These are phyloP conservation scores for Corymbia calophylla DNA, from an alignment of 441 rosid species.

Conservation along the genomic window DNA sequence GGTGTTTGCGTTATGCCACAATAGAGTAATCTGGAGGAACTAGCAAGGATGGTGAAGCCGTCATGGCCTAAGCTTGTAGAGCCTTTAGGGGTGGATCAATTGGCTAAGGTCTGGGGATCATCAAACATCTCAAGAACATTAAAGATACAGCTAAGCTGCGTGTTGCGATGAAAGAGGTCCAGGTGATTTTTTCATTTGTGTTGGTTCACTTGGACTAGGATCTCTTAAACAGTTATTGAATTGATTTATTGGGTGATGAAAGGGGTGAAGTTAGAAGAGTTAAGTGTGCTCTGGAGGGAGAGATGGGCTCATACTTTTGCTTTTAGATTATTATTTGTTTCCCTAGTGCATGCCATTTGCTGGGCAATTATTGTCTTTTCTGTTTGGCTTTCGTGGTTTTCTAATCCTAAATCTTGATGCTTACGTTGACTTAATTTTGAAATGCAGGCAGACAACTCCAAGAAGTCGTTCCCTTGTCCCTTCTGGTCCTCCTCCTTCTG, in stretches of 20 bases:
- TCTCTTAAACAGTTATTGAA: too few species aligned
- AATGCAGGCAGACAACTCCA: conserved; percentile 36
- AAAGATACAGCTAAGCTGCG: conserved; percentile 79
- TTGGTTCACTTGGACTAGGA: too few species aligned
- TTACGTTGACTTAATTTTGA: not conserved
- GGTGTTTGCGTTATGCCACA: not conserved
- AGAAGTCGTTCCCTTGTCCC: conserved; percentile 47
- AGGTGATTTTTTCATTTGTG: conserved; percentile 22
- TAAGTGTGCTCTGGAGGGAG: not conserved
- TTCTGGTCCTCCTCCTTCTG: conserved; percentile 60
- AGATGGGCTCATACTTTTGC: not conserved
- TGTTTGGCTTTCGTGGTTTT: not conserved
- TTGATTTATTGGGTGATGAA: not conserved
- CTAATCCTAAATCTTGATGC: not conserved
- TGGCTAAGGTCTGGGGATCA: conserved; percentile 59
- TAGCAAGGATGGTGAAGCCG: conserved; percentile 72
- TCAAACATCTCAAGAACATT: conserved; percentile 68
- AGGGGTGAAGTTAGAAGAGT: not conserved
- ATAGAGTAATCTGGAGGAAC: conserved; percentile 64
- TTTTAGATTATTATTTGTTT: not conserved
- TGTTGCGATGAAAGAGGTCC: conserved; percentile 82
- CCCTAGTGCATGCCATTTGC: not conserved
- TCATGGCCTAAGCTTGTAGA: conserved; percentile 52
- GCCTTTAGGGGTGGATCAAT: conserved; percentile 71
- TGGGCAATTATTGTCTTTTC: not conserved